Conservation (phyloP, 164 flowering plant species). For the Piper longum region DNA sequence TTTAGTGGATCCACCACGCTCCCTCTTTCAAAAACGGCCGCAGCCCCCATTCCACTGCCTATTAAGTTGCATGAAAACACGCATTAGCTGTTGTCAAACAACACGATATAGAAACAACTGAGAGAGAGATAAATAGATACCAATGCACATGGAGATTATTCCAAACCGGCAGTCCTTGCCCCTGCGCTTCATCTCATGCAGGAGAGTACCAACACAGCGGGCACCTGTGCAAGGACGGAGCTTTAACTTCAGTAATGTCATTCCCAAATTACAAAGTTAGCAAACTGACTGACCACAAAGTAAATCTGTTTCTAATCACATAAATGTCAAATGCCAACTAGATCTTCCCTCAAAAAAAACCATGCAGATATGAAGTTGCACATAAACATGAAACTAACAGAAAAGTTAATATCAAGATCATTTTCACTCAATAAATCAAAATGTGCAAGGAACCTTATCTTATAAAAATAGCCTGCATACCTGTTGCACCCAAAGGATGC, state of each 20-base stretch:
- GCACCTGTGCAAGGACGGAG: conserved; percentile 43
- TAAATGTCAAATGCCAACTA: too few species aligned
- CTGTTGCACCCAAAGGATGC: conserved; percentile 97
- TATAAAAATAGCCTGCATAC: conserved; percentile 18
- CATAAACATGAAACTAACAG: too few species aligned
- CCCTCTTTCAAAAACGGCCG: conserved; percentile 90
- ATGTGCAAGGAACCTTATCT: neutral
- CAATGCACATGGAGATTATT: conserved; percentile 93
- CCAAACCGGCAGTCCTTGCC: conserved; percentile 92
- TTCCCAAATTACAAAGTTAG: too few species aligned
- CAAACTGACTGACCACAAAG: too few species aligned
- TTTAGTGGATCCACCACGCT: conserved; percentile 52
- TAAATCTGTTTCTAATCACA: too few species aligned
- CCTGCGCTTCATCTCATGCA: conserved; percentile 96
- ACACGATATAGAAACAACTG: neutral
- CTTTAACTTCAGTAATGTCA: neutral
- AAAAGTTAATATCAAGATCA: too few species aligned
- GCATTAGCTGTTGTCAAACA: too few species aligned
- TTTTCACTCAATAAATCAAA: too few species aligned
- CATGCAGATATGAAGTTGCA: neutral
- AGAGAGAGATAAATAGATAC: conserved; percentile 15
- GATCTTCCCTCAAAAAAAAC: neutral
- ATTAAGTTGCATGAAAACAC: conserved; percentile 3
- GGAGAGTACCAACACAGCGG: conserved; percentile 80
- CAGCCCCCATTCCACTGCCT: conserved; percentile 99